Conservation (phyloP, 352 stramenopile genomes). For the Phytophthora megakarya region DNA sequence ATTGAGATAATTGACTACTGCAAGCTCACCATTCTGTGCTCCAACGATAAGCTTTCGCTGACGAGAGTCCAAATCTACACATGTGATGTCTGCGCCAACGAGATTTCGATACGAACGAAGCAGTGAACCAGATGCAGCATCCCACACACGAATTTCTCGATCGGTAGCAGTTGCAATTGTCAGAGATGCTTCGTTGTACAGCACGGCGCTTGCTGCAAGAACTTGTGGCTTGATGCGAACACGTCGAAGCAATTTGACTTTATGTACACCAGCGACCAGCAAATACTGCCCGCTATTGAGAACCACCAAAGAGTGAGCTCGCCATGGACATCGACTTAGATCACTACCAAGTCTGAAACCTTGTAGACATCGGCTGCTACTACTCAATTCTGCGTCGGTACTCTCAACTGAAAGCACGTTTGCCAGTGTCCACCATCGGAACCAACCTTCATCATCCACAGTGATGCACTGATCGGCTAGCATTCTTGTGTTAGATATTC, state of each 20-base stretch:
- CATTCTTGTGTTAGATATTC: constrained; percentile 23
- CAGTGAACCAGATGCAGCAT: constrained; percentile 56
- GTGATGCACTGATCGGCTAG: constrained; percentile 75
- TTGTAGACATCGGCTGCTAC: constrained; percentile 60
- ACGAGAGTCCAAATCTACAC: constrained; percentile 67
- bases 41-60: constrained; percentile 77
- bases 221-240: constrained; percentile 65
- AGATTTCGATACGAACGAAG: constrained; percentile 67
- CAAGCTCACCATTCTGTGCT: constrained; percentile 66
- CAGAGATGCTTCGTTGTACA: constrained; percentile 71
- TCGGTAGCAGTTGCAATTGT: constrained; percentile 77
- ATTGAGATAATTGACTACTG: constrained; percentile 82
- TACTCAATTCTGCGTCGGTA: constrained; percentile 58
- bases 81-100: constrained; percentile 63
- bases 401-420: constrained; percentile 70
- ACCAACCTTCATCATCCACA: constrained; percentile 81
- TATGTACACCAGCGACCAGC: constrained; percentile 63
- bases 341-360: constrained; percentile 74
- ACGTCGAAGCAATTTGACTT: constrained; percentile 74
- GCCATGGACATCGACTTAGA: constrained; percentile 63
- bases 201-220: constrained; percentile 61
- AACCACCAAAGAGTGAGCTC: constrained; percentile 61
- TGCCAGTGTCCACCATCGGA: constrained; percentile 82
- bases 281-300: constrained; percentile 69
- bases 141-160: constrained; percentile 71